Percentiles rank a stretch among this genome's conserved stretches.
Conservation (phyloP, 2,329 filamentous ascomycete species). For the Lasiodiplodia citricola region DNA sequence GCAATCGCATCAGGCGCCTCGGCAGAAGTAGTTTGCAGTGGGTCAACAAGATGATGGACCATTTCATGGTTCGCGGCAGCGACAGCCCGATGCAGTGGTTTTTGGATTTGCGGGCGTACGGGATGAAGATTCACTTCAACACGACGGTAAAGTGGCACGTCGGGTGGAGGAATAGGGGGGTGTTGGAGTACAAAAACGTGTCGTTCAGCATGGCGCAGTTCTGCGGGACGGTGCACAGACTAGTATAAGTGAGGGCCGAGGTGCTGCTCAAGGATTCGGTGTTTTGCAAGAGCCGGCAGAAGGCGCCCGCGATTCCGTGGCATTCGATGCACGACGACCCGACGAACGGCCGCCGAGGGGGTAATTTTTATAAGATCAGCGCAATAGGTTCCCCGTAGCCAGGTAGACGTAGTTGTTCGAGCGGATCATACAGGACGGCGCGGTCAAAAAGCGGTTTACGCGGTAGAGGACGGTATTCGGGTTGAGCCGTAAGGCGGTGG, state of each 20-base stretch:
- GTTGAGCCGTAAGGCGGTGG: background rate
- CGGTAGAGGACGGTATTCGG: background rate
- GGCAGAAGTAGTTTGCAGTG: background rate
- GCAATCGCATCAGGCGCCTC: background rate
- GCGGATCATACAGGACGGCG: background rate
- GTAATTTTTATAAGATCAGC: constrained; percentile 30
- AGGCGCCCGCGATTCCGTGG: constrained; percentile 7
- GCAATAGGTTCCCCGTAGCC: constrained; percentile 14
- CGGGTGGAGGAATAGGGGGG: constrained; percentile 23
- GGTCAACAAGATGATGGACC: constrained; percentile 27
- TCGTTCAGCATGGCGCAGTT: constrained; percentile 19
- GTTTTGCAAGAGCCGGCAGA: background rate
- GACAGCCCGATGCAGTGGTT: constrained; percentile 31
- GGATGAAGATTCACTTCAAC: constrained; percentile 31
- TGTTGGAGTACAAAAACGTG: constrained; percentile 29
- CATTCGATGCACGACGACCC: constrained; percentile 27
- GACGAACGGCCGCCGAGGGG: constrained; percentile 23
- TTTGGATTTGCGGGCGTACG: constrained; percentile 29
- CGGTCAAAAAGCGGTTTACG: background rate
- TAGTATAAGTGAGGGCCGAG: too few relatives aligned
- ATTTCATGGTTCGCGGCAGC: constrained; percentile 31
- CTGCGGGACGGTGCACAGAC: background rate
- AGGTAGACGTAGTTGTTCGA: background rate
- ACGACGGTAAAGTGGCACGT: constrained; percentile 27
- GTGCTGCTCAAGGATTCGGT: background rate